A percentile compares a stretch with the other conserved stretches of the same genome.
phyloP scores from a whole-genome alignment of 148 eudicot genomes.

The Tetragonia tetragonoides region DNA sequence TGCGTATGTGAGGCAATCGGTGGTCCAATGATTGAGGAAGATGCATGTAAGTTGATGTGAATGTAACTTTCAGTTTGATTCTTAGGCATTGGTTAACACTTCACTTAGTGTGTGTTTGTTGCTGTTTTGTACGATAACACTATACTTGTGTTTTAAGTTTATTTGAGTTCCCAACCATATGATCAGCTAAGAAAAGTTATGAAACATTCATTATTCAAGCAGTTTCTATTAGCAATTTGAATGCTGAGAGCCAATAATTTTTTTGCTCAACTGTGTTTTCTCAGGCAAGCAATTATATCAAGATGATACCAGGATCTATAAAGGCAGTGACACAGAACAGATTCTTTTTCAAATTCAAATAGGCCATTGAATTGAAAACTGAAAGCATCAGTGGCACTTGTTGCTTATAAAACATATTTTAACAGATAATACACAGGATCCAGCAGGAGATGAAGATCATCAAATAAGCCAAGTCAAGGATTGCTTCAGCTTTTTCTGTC shows the following conservation, averaged over 20 bases:
- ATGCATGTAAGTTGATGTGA: constrained; percentile 54
- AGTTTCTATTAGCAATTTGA: constrained; percentile 89
- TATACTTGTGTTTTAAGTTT: too few relatives aligned
- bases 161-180: background rate
- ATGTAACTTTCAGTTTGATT: background rate
- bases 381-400: background rate
- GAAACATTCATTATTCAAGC: constrained; percentile 21
- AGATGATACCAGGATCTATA: too few relatives aligned
- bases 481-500: too few relatives aligned
- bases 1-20: constrained; percentile 72
- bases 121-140: background rate
- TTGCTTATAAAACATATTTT: background rate
- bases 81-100: background rate
- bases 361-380: background rate
- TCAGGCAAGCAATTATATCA: too few relatives aligned
- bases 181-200: background rate
- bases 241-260: constrained; percentile 73
- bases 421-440: too few relatives aligned
- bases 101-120: background rate
- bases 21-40: constrained; percentile 92
- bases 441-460: too few relatives aligned
- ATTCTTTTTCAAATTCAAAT: too few relatives aligned
- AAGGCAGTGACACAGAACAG: too few relatives aligned
- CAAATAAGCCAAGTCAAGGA: too few relatives aligned
- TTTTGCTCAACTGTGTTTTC: too few relatives aligned